Base-by-base conservation (phyloP, 164 flowering plant genomes). In the Liriodendron chinense region DNA sequence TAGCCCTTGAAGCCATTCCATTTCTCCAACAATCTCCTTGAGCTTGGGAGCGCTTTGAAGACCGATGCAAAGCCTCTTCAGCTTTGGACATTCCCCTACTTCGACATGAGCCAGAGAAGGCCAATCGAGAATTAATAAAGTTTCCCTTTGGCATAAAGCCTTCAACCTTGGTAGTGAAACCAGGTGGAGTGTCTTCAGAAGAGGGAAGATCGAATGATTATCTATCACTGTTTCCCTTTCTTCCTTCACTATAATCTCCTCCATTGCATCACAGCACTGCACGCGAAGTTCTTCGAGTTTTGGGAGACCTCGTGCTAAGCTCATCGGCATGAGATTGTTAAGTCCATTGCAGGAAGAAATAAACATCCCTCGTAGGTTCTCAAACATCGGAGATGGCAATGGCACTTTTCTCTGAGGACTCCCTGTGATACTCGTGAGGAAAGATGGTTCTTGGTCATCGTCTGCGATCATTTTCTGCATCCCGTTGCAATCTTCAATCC, bases 231-330 rank as follows among this genome's bases (percentile, higher is more conserved):
- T 43, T 16, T 16, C 48, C 8, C 26, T 21, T 13, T 25, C 74
- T 6, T 59, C 48, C 3, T 69, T 21, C 18, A 13, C 23, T 50
- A 53, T 71, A 34, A 72, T 72, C 65, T 24, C 49, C 65, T 56
- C 65, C 47, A 56, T 71, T 28, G 14, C 65, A 16, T 57, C 23
- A 22, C 74, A 56, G 25, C 21, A 28, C 7, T n/a, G 22, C 34
- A 70, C 7, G 3, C 22, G n/a, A 9, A 70, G 62, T 49, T 23
- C 18, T 16, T 50, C 28, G 3, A 70, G 53, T 8, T 70, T 25
- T 23, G 16, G 61, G 28, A 70, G 72, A 47, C 53, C 71, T n/a
- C 21, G 71, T 22, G 71, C 71, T n/a, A 69, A n/a, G 43, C 56
- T 69, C 56, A 16, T 23, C 23, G 43, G n/a, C 12, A 70, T 9